Evolutionary conservation across 2,329 filamentous ascomycete genomes (phyloP), one percentile per base, ranked within the genome.

Genomic region (Monilinia laxa): DNA sequence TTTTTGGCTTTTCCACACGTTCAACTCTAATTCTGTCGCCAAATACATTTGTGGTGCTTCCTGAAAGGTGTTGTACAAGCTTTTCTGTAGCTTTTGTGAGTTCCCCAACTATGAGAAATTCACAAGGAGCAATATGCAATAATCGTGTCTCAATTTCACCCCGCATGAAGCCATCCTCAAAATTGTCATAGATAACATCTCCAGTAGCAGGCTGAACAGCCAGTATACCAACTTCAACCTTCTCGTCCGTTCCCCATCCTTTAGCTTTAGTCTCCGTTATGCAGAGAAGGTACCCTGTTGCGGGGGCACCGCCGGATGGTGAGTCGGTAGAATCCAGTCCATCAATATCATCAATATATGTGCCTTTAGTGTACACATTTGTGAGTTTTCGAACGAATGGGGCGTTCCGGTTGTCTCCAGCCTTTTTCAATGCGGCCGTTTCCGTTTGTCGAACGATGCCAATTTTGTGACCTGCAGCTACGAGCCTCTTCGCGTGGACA

Each of bases 161-260:
- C 59, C 95, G 85, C 94, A 99, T 97, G 79, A 98, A 98, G 2
- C 94, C 93, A 75, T 99, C 95, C 73, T 98, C 92, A 73, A 99
- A 99, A 68, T 90, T 88, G 75, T 99, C 95, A 74, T 97, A 96
- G 66, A 98, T 90, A 73, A 99, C 92, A 77, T 98, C 94, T 66
- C 95, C 95, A 0, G 95, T 99, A 0, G 92, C 91, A 11, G 95
- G 95, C 74, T 99, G 95, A 5, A 99, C 95, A 35, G 95, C 95
- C 28, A 99, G 83, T 67, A 99, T 87, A 1, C 95, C 95, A 31
- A 98, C 89, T 66, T 95, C 87, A 1, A 98, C 94, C 75, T 91
- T 96, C 76, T 99, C 95, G 75, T 98, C 94, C 0, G 92, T 93
- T 1, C 92, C 92, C 78, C 84, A 88, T 11, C 88, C 88, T 72